Evolutionary conservation across 2,329 filamentous ascomycete genomes (phyloP).

Genomic region (Blastomyces emzantsi): DNA sequence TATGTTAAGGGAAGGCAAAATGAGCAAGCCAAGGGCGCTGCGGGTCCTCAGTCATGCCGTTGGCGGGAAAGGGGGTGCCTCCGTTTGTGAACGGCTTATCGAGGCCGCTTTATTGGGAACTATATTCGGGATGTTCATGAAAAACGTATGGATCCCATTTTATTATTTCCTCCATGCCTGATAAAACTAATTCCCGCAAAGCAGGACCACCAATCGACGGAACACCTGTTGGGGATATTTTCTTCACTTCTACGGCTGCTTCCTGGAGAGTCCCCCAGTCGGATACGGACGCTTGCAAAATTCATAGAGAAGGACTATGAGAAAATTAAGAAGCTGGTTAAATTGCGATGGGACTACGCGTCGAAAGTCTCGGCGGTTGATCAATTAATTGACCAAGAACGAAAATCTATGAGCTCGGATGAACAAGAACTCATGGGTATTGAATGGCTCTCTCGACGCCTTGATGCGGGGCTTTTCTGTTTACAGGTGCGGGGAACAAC

Average conservation of each 20-base stretch:
- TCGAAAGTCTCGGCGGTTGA: conserved; percentile 55
- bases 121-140: conserved; percentile 81
- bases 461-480: conserved; percentile 78
- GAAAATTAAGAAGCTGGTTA: conserved; percentile 65
- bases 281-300: conserved; percentile 82
- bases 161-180: background rate
- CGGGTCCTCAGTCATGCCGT: conserved; percentile 77
- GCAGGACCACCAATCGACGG: conserved; percentile 56
- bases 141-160: conserved; percentile 43
- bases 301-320: conserved; percentile 92
- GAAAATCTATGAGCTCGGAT: conserved; percentile 45
- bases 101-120: conserved; percentile 78
- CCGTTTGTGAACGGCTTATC: conserved; percentile 66
- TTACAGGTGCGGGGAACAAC: conserved; percentile 47
- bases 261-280: conserved; percentile 64
- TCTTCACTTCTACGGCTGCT: conserved; percentile 70
- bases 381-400: conserved; percentile 51
- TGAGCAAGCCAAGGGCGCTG: conserved; percentile 67
- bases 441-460: conserved; percentile 63
- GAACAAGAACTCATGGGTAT: conserved; percentile 54
- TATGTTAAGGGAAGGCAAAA: conserved; percentile 82
- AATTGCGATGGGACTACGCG: conserved; percentile 62
- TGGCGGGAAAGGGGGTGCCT: conserved; percentile 47
- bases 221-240: conserved; percentile 80
- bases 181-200: conserved; percentile 24